Evolutionary conservation across 2,329 filamentous ascomycete species (phyloP).

Genomic region (Fonsecaea erecta): DNA sequence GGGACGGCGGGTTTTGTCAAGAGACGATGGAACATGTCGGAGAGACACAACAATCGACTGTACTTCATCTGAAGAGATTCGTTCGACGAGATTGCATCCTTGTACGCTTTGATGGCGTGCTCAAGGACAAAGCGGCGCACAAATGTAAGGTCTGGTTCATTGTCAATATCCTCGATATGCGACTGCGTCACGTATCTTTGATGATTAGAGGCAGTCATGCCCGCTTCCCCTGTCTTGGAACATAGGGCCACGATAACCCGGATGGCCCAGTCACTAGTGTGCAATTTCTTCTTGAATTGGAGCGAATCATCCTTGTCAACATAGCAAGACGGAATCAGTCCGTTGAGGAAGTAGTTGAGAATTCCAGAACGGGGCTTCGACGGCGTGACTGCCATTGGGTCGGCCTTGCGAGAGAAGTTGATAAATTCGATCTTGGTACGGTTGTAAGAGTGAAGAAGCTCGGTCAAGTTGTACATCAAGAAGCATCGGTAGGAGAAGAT

Average conservation of each 20-base stretch:
- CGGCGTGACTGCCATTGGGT: slow-evolving; percentile 80
- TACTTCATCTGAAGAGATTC: slow-evolving; percentile 87
- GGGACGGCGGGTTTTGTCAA: slow-evolving; percentile 77
- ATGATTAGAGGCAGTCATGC: slow-evolving; percentile 43
- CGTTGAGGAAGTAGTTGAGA: slow-evolving; percentile 89
- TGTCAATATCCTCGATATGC: slow-evolving; percentile 62
- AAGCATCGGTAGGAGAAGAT: slow-evolving; percentile 98
- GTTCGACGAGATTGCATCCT: slow-evolving; percentile 77
- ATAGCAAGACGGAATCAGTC: slow-evolving; percentile 69
- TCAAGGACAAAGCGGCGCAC: slow-evolving; percentile 95
- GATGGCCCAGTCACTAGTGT: slow-evolving; percentile 84
- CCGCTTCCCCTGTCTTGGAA: slow-evolving; percentile 80
- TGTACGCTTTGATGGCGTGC: slow-evolving; percentile 88
- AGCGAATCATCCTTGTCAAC: slow-evolving; percentile 69
- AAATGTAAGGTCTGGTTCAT: slow-evolving; percentile 83
- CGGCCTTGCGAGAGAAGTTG: slow-evolving; percentile 93
- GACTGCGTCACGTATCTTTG: slow-evolving; percentile 51
- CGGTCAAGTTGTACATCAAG: slow-evolving; percentile 85
- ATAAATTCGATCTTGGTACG: slow-evolving; percentile 98
- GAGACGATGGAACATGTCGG: slow-evolving; percentile 92
- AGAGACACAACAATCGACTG: slow-evolving; percentile 80
- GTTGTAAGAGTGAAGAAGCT: slow-evolving; percentile 89
- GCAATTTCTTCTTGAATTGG: slow-evolving; percentile 78
- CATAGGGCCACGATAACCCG: slow-evolving; percentile 85
- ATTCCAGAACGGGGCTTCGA: slow-evolving; percentile 93